Evolutionary conservation across 345 rosid genomes (phyloP).

Genomic region (Euphorbia peplus): DNA sequence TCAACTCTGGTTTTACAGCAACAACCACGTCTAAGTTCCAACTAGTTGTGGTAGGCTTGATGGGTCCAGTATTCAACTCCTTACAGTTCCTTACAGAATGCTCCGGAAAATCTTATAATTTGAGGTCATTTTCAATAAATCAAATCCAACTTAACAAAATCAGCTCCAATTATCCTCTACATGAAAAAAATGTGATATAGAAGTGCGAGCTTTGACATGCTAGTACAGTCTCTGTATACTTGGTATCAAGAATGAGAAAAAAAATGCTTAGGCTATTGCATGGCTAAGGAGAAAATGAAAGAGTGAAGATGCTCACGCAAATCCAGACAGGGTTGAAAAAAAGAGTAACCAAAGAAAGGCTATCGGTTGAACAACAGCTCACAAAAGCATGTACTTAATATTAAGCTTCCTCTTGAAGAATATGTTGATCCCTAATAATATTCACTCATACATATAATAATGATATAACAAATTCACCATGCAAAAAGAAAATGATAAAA

Average conservation of each 20-base stretch:
- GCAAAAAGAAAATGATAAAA: neutral
- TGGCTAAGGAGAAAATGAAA: neutral
- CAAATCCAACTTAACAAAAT: too few species aligned
- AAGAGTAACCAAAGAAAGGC: neutral
- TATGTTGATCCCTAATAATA: neutral
- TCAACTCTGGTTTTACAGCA: neutral
- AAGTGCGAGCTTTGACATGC: too few species aligned
- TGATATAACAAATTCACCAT: neutral
- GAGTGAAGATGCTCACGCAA: neutral
- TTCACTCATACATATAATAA: neutral
- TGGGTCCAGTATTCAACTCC: too few species aligned
- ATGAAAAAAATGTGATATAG: too few species aligned
- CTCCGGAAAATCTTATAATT: too few species aligned
- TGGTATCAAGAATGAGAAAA: neutral
- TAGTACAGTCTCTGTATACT: too few species aligned
- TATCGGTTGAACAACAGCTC: neutral
- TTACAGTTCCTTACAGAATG: too few species aligned
- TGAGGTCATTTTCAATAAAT: too few species aligned
- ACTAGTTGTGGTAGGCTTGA: neutral
- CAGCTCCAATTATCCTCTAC: too few species aligned
- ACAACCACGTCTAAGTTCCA: neutral
- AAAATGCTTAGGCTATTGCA: neutral
- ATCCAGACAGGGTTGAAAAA: neutral
- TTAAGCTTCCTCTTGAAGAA: neutral
- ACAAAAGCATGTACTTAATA: neutral